These are phyloP conservation scores for Magnusiomyces paraingens DNA, from an alignment of 1,139 yeast species.

Conservation along the genomic window DNA sequence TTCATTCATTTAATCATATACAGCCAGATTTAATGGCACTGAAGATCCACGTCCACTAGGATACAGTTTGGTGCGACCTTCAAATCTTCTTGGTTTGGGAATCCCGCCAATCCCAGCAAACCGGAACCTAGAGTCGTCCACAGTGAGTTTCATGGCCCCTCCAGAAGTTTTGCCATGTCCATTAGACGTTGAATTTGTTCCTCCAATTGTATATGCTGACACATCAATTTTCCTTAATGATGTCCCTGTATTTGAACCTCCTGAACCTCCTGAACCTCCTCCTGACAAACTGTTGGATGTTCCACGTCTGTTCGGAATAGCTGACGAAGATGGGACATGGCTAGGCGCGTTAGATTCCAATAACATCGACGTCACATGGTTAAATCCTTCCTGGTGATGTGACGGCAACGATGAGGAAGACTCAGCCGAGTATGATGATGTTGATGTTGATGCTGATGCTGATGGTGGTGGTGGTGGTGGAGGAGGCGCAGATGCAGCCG, in stretches of 20 bases:
- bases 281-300: too few species aligned
- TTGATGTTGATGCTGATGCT: constrained; percentile 13
- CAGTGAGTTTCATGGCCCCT: constrained; percentile 26
- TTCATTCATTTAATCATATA: constrained; percentile 26
- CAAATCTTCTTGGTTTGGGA: constrained; percentile 79
- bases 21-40: constrained; percentile 69
- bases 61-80: constrained; percentile 64
- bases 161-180: constrained; percentile 13
- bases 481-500: constrained; percentile 25
- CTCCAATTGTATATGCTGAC: constrained; percentile 30
- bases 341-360: constrained; percentile 8
- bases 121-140: constrained; percentile 71
- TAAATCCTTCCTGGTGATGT: constrained; percentile 11
- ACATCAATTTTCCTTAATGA: constrained; percentile 29
- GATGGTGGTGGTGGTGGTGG: constrained; percentile 24
- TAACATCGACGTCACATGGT: not conserved
- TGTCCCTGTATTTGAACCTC: constrained; percentile 7
- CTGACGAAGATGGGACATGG: constrained; percentile 20
- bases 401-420: constrained; percentile 18
- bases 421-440: not conserved
- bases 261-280: too few species aligned
- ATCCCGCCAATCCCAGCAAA: constrained; percentile 63
- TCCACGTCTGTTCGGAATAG: constrained; percentile 18
- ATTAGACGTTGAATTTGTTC: constrained; percentile 15
- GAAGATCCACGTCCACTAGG: constrained; percentile 97